A percentile compares a stretch with the other conserved stretches of the same genome.
phyloP scores from a whole-genome alignment of 106 monocot species.

The Cymbidium sinense region DNA sequence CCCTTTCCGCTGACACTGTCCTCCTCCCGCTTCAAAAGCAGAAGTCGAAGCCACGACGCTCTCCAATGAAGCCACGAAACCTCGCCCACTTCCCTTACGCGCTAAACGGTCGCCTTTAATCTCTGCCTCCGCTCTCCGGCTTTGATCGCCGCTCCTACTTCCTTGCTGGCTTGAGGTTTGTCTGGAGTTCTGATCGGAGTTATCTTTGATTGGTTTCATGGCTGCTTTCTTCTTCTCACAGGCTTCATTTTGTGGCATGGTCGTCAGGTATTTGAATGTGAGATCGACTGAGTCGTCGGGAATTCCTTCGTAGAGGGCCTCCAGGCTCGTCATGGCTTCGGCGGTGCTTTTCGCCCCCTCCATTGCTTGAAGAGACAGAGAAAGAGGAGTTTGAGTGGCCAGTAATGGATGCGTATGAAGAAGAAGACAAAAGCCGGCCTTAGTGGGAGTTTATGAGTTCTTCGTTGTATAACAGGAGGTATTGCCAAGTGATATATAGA shows the following conservation, averaged over 20 bases:
- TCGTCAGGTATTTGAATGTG: constrained; percentile 34
- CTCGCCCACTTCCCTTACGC: neutral
- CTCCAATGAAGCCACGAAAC: neutral
- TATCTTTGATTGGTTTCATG: neutral
- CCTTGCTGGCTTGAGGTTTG: constrained; percentile 1
- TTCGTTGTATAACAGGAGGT: too few relatives aligned
- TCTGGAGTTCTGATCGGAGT: neutral
- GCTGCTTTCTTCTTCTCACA: constrained; percentile 8
- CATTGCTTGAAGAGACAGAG: constrained; percentile 16
- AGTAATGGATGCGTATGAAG: neutral
- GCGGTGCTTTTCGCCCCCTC: constrained; percentile 13
- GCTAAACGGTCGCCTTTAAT: neutral
- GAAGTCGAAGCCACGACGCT: constrained; percentile 4
- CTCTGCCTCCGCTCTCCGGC: neutral
- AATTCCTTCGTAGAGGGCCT: constrained; percentile 34
- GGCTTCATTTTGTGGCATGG: constrained; percentile 7
- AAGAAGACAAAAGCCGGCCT: too few relatives aligned
- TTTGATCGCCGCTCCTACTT: neutral
- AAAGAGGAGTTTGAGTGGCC: too few relatives aligned
- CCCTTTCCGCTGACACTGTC: constrained; percentile 16
- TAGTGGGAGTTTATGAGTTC: too few relatives aligned
- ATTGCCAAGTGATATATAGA: too few relatives aligned
- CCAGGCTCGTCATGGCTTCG: constrained; percentile 28
- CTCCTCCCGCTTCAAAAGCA: constrained; percentile 6
- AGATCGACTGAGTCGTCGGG: constrained; percentile 41